phyloP scores from a whole-genome alignment of 1,284 basidiomycete species.

The Spongispora temasekensis region DNA sequence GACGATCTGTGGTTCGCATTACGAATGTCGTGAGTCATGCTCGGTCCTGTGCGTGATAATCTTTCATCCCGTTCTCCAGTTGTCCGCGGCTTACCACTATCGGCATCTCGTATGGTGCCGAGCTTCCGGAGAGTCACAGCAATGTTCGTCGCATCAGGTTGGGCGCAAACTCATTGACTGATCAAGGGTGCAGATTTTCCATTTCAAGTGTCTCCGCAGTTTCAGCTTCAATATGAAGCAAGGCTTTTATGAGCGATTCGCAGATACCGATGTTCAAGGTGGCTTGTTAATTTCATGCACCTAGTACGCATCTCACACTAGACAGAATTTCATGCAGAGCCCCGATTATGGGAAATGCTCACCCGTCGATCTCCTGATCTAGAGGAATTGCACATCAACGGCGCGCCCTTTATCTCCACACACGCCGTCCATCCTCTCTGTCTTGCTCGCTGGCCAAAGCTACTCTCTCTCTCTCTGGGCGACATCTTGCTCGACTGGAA shows the following conservation, averaged over 20 bases:
- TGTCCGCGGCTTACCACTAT: constrained; percentile 63
- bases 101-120: constrained; percentile 60
- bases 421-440: constrained; percentile 42
- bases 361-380: constrained; percentile 59
- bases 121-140: constrained; percentile 55
- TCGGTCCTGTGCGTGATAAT: neutral
- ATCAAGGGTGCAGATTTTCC: constrained; percentile 52
- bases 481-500: constrained; percentile 62
- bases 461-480: constrained; percentile 58
- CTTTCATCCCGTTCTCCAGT: constrained; percentile 36
- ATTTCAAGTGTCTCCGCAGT: constrained; percentile 58
- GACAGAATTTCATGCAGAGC: constrained; percentile 28
- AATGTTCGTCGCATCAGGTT: constrained; percentile 47
- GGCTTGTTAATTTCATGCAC: constrained; percentile 12
- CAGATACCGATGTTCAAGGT: constrained; percentile 59
- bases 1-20: constrained; percentile 77
- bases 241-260: constrained; percentile 61
- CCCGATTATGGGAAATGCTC: constrained; percentile 67
- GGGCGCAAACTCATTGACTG: neutral
- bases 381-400: constrained; percentile 59
- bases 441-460: constrained; percentile 59
- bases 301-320: constrained; percentile 3
- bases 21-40: constrained; percentile 53
- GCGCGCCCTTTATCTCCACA: constrained; percentile 50
- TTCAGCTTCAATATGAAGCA: constrained; percentile 60